Evolutionary conservation across 495 filamentous ascomycete species (phyloP).

Genomic region (Daldinia vernicosa): DNA sequence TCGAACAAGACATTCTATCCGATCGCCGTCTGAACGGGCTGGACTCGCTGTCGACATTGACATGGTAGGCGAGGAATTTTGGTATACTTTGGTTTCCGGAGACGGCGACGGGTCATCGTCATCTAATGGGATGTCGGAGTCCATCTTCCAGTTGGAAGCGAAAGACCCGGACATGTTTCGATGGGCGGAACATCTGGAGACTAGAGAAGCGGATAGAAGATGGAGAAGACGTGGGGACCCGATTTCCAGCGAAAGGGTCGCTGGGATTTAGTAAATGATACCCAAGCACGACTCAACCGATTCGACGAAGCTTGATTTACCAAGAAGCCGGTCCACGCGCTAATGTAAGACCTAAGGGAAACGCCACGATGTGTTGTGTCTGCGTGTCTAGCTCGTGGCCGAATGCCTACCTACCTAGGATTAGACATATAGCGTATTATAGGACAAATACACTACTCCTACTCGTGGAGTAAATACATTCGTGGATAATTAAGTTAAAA

Average conservation of each 20-base stretch:
- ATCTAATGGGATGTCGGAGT: slow-evolving; percentile 22
- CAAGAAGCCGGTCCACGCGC: slow-evolving; percentile 35
- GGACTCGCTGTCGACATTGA: not conserved
- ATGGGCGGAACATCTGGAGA: not conserved
- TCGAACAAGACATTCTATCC: slow-evolving; percentile 46
- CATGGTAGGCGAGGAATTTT: slow-evolving; percentile 13
- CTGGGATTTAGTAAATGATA: slow-evolving; percentile 36
- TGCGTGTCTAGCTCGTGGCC: slow-evolving; percentile 36
- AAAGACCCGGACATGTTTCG: slow-evolving; percentile 27
- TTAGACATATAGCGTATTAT: not conserved
- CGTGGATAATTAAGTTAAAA: not conserved
- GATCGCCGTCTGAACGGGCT: slow-evolving; percentile 15
- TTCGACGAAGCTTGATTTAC: slow-evolving; percentile 38
- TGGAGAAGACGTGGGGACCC: slow-evolving; percentile 1
- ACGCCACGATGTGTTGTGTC: slow-evolving; percentile 36
- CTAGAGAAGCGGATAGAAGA: not conserved
- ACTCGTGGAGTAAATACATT: not conserved
- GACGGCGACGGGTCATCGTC: slow-evolving; percentile 29
- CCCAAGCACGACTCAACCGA: slow-evolving; percentile 16
- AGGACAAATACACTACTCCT: no score
- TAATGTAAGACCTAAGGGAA: slow-evolving; percentile 38
- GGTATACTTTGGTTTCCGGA: slow-evolving; percentile 10
- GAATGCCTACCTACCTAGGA: slow-evolving; percentile 5
- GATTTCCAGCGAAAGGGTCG: slow-evolving; percentile 25
- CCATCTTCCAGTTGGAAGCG: slow-evolving; percentile 22